Evolutionary conservation across 176 grass and related monocot species (phyloP), one percentile per base, ranked within the genome.

Genomic region (Triticum monococcum): DNA sequence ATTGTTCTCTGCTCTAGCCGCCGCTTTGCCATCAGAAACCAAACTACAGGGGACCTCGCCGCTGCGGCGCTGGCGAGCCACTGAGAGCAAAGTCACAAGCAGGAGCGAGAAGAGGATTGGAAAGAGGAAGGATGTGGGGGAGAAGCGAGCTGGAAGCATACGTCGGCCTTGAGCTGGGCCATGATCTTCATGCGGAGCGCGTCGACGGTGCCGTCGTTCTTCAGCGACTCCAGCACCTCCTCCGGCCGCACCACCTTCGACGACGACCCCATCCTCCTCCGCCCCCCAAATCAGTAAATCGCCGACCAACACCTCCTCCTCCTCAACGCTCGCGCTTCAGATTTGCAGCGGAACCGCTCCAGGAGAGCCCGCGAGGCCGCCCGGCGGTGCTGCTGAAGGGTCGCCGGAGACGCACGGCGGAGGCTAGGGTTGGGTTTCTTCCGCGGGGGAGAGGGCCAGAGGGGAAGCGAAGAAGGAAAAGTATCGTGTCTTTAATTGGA

Each of bases 141-240:
- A 48, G 40, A 74, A 12, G 11, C 43, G 12, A 50, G 41, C 3
- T 41, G 7, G 61, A 45, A 64, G 14, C 88, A 90, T 85, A 99
- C 94, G 85, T 99, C 93, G 40, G 94, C 97, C 89, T 99, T 99
- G 50, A 99, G 90, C 79, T 96, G 92, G 64, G 94, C 89, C 65
- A 96, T 94, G 60, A 99, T 94, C 85, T 99, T 99, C 94, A 96
- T 92, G 68, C 97, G 93, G 64, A 99, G 91, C 61, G 92, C 94
- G 79, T 99, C 97, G 61, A 99, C 88, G 9, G 90, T 96, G 59
- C 97, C 94, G 84, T 99, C 97, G 80, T 99, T 94, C 92, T 93
- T 96, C 5, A 96, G 88, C 11, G 92, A 94, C 81, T 99, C 90
- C 17, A 96, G 86, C 73, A 99, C 92, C 67, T 99, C 94, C 77